Evolutionary conservation across 768 basidiomycete species (phyloP).

Genomic region (Zangia roseola): DNA sequence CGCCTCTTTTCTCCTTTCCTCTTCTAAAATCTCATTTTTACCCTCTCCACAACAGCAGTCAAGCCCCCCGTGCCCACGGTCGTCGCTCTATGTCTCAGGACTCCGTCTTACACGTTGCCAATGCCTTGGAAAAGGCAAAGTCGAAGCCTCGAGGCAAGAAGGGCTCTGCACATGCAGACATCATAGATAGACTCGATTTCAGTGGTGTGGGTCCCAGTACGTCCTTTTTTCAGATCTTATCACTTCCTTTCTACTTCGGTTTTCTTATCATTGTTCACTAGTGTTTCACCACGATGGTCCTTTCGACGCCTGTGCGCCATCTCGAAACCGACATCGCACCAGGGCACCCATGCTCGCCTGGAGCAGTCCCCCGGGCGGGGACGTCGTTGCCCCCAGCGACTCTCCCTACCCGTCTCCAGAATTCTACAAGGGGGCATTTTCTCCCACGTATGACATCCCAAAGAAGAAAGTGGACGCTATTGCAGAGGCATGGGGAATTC

Average conservation of each 20-base stretch:
- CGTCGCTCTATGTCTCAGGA: constrained; percentile 54
- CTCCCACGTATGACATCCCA: constrained; percentile 52
- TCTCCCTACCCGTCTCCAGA: constrained; percentile 52
- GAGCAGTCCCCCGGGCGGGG: constrained; percentile 43
- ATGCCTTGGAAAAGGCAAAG: constrained; percentile 45
- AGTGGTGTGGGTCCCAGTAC: constrained; percentile 81
- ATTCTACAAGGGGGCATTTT: constrained; percentile 42
- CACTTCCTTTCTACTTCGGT: neutral
- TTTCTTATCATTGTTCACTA: constrained; percentile 28
- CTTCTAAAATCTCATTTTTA: constrained; percentile 18
- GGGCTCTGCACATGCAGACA: constrained; percentile 80
- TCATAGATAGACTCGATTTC: constrained; percentile 86
- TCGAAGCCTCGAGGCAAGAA: constrained; percentile 58
- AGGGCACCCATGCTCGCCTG: constrained; percentile 86
- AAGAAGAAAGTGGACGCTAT: constrained; percentile 89
- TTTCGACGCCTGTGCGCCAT: constrained; percentile 89
- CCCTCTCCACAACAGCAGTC: constrained; percentile 16
- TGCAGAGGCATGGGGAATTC: constrained; percentile 91
- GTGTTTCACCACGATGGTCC: constrained; percentile 94
- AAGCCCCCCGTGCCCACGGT: constrained; percentile 27
- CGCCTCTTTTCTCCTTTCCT: constrained; percentile 4
- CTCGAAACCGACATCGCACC: constrained; percentile 76
- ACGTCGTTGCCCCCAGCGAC: constrained; percentile 38
- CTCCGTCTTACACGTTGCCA: constrained; percentile 39
- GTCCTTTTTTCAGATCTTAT: constrained; percentile 31